A percentile compares a stretch with the other conserved stretches of the same genome.
phyloP scores from a whole-genome alignment of 1,284 basidiomycete genomes.

The Rhodotorula mucilaginosa region DNA sequence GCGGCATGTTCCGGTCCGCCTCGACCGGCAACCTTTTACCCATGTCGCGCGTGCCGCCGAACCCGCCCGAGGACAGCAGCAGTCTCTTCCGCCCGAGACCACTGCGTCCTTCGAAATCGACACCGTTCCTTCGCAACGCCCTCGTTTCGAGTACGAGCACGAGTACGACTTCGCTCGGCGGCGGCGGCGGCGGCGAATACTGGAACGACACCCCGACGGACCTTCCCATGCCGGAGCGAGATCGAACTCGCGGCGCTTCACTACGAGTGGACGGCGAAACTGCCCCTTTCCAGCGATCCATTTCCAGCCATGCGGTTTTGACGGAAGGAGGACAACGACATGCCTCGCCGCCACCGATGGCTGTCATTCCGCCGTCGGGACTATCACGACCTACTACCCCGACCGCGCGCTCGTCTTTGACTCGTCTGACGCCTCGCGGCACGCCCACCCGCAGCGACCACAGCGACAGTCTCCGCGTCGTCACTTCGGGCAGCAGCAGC shows the following conservation, averaged over 20 bases:
- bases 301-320: neutral
- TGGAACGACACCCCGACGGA: constrained; percentile 32
- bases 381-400: constrained; percentile 22
- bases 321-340: neutral
- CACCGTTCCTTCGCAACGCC: constrained; percentile 30
- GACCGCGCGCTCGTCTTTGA: constrained; percentile 5
- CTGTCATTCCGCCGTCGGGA: constrained; percentile 11
- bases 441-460: neutral
- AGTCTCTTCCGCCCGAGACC: constrained; percentile 29
- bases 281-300: constrained; percentile 2
- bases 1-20: constrained; percentile 5
- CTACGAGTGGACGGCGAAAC: neutral
- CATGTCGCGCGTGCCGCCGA: constrained; percentile 5
- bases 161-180: neutral
- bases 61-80: constrained; percentile 2
- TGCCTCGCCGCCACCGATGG: constrained; percentile 16
- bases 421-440: neutral
- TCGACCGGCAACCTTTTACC: constrained; percentile 10
- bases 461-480: neutral
- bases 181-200: neutral
- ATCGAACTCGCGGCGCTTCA: neutral
- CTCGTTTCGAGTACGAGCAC: neutral
- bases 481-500: neutral
- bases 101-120: constrained; percentile 26
- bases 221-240: neutral